Evolutionary conservation across 495 filamentous ascomycete species (phyloP), one percentile per base, ranked within the genome.

Genomic region (Podospora didyma): DNA sequence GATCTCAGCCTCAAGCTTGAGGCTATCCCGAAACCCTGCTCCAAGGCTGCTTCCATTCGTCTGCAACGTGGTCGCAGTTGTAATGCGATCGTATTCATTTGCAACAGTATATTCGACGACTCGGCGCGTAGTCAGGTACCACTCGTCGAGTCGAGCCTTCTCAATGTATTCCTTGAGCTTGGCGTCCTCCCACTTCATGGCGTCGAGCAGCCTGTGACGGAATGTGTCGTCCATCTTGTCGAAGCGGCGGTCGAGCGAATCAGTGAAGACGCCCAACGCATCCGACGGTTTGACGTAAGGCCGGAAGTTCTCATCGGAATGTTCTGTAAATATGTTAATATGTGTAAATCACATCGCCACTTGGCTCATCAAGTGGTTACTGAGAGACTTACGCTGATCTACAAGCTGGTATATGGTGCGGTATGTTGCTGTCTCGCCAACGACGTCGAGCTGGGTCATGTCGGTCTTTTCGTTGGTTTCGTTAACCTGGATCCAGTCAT

Each of bases 401-500:
- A 69, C 65, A 53, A 75, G 59, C 22, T 73, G 73, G 61, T 72
- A 78, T 17, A 80, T 65, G 35, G 77, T 77, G 49, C 72, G 68
- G 63, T 78, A 86, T 23, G 79, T 72, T 0, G 75, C 63, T 6
- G 83, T 84, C 24, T 73, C 65, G n/a, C 68, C 66, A 11, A 86
- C 65, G 7, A 71, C 60, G 19, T 70, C 65, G 16, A 74, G 62
- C 16, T 82, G 66, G 48, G 81, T 69, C 14, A 62, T 58, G 52
- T 83, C 82, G 22, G 73, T 70, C 59, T 82, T 79, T 45, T 76
- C 60, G 48, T 76, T 73, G n/a, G 79, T 81, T 50, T 76, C 71
- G 60, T 83, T 83, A 60, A 87, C 73, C 23, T 62, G 69, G 46
- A 77, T 76, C 88, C 90, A 96, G 65, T 96, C 82, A 63, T 96